Evolutionary conservation across 225 moss, liverwort and hornwort genomes (phyloP), one percentile per base, ranked within the genome.

Genomic region (Rhytidiadelphus loreus): DNA sequence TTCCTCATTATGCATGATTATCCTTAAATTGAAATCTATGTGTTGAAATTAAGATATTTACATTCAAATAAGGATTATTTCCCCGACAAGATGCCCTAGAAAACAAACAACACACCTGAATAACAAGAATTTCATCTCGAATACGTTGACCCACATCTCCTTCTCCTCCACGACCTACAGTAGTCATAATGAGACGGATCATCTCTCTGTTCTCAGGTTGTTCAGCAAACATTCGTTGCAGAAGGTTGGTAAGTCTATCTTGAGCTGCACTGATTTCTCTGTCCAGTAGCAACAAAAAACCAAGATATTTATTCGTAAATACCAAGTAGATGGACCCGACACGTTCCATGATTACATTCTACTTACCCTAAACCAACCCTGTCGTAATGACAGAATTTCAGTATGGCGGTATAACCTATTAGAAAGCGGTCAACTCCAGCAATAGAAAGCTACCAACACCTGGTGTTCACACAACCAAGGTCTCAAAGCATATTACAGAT

Each of bases 181-280:
- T 98, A 84, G 88, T 88, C 97, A 98, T 97, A 63, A 96, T 97
- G 70, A 98, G 91, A 86, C 98, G 92, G 32, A 96, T 92, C 88
- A 96, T 81, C 88, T 98, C 98, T 61, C 98, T 92, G 58, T 98
- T 96, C 71, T 96, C 95, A 81, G 97, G 96, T 87, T 98, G 97
- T 70, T 97, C 97, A 75, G 90, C 61, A 83, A 89, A 98, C 84
- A 94, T 91, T 71, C 33, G 48, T 88, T 94, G 95, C 91, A 98
- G 92, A 48, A 97, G 90, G 65, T 95, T 88, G 69, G 98, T 98
- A 87, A 98, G 92, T 83, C 91, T 94, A 85, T 98, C 97, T 89
- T 98, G 98, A 58, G 98, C 98, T 89, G 98, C 98, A 93, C 98
- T 98, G 80, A 98, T 98, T 90, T 98, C 98, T 88, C 98, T 96